These are phyloP conservation scores for Piper betle DNA, from an alignment of 164 flowering plant species.

Conservation along the genomic window DNA sequence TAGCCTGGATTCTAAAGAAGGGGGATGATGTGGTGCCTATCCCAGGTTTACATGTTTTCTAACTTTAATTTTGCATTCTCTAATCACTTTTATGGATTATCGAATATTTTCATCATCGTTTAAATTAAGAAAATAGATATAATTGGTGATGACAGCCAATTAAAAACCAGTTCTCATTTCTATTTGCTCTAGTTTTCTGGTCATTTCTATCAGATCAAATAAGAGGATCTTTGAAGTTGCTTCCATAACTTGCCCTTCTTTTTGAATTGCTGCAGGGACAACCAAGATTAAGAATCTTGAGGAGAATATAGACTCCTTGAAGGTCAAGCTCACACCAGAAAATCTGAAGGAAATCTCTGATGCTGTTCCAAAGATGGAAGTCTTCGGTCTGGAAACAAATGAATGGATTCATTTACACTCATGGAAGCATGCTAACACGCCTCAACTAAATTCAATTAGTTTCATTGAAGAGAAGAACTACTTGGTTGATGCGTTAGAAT, in stretches of 20 bases:
- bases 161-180: not conserved
- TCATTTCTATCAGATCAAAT: not conserved
- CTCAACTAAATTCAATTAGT: not conserved
- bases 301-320: constrained; percentile 16
- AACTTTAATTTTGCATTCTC: not conserved
- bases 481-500: no score
- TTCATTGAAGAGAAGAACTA: no score
- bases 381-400: constrained; percentile 13
- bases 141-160: not conserved
- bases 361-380: constrained; percentile 18
- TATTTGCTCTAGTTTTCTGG: not conserved
- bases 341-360: constrained; percentile 19
- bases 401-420: constrained; percentile 1
- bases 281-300: constrained; percentile 23
- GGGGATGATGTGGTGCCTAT: constrained; percentile 28
- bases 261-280: constrained; percentile 13
- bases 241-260: not conserved
- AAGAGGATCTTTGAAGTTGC: no score
- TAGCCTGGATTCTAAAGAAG: constrained; percentile 27
- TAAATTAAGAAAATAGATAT: not conserved
- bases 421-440: constrained; percentile 30
- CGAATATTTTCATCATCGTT: not conserved
- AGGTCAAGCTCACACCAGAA: constrained; percentile 14
- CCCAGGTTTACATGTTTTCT: constrained; percentile 16
- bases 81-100: not conserved